phyloP scores from a whole-genome alignment of 495 filamentous ascomycete genomes.

The Xylaria bambusicola region DNA sequence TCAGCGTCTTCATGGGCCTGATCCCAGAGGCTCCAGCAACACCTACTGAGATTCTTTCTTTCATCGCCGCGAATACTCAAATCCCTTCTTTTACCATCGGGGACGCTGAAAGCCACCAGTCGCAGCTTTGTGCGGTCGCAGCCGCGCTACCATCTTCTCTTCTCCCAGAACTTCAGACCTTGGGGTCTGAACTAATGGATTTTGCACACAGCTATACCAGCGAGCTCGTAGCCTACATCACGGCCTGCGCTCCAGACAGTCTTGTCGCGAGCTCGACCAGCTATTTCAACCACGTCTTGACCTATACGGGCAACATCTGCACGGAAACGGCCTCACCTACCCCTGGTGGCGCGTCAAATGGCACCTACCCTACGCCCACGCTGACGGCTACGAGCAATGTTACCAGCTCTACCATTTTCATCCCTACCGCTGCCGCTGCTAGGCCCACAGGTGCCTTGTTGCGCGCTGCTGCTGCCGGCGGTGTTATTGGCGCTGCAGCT shows the following conservation, averaged over 20 bases:
- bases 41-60: not conserved
- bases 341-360: not conserved
- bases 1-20: not conserved
- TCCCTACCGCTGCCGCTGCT: not conserved
- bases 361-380: conserved; percentile 5
- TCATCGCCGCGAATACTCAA: conserved; percentile 9
- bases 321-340: conserved; percentile 7
- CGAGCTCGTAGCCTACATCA: conserved; percentile 7
- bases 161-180: not conserved
- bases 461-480: not conserved
- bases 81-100: not conserved
- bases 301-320: conserved; percentile 6
- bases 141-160: conserved; percentile 1
- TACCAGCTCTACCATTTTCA: not conserved
- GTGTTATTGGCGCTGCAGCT: not conserved
- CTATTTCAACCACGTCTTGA: conserved; percentile 10
- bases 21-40: conserved; percentile 1
- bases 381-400: not conserved
- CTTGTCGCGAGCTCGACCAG: conserved; percentile 1
- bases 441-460: too few species aligned
- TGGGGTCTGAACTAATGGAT: not conserved
- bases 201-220: conserved; percentile 5
- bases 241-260: not conserved
- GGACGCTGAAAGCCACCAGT: conserved; percentile 10
- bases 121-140: conserved; percentile 1